These are phyloP conservation scores for Nothophaeocryptopus gaeumannii DNA, from an alignment of 2,329 filamentous ascomycete species.

Conservation along the genomic window DNA sequence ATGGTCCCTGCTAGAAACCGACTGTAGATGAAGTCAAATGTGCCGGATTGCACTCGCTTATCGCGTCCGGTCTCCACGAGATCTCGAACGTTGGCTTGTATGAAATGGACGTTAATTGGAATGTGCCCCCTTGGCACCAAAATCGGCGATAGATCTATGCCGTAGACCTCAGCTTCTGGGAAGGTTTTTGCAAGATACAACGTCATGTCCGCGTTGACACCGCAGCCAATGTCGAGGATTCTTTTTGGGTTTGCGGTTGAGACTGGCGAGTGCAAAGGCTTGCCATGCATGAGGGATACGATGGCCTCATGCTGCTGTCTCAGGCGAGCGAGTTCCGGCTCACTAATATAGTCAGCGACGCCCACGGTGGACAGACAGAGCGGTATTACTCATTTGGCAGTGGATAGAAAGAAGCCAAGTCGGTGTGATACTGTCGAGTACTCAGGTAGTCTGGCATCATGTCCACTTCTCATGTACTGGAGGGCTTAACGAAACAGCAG, in stretches of 20 bases:
- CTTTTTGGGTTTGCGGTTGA: not conserved
- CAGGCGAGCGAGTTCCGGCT: conserved; percentile 7
- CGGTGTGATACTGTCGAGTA: conserved; percentile 41
- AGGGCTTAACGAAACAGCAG: no score
- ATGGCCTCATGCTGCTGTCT: conserved; percentile 11
- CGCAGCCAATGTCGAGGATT: conserved; percentile 40
- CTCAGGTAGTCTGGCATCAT: no score
- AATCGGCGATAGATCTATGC: conserved; percentile 11
- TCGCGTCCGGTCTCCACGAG: conserved; percentile 4
- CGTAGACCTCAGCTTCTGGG: conserved; percentile 10
- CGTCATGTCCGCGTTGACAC: conserved; percentile 33
- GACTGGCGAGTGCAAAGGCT: conserved; percentile 9
- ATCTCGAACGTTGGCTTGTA: conserved; percentile 10
- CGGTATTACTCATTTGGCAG: conserved; percentile 42
- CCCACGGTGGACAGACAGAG: not conserved
- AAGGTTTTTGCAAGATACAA: conserved; percentile 21
- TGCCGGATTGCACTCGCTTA: conserved; percentile 2
- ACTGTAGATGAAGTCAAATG: conserved; percentile 12
- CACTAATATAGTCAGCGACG: not conserved
- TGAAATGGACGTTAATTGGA: conserved; percentile 10
- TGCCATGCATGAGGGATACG: conserved; percentile 6
- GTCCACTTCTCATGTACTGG: not conserved
- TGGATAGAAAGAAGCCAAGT: not conserved
- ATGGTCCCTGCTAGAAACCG: conserved; percentile 9
- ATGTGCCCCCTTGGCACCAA: not conserved